Evolutionary conservation across 2,329 filamentous ascomycete genomes (phyloP).

Genomic region (Cryphonectria japonica): DNA sequence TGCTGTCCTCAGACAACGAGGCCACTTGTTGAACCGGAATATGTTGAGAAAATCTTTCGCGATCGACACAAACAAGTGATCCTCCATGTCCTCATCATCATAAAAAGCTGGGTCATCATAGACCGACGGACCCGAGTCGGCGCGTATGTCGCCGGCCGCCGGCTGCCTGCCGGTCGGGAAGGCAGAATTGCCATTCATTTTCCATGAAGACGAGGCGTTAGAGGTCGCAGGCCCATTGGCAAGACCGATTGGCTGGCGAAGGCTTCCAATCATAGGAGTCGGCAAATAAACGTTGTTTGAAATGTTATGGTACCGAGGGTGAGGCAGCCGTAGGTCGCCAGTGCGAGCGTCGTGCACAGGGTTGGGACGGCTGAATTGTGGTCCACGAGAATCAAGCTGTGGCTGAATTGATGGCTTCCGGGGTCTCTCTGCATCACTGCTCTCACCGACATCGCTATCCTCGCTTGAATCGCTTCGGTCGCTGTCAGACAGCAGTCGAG

Average conservation of each 20-base stretch:
- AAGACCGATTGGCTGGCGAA: too few species aligned
- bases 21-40: constrained; percentile 8
- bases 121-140: too few species aligned
- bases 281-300: not conserved
- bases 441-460: not conserved
- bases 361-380: not conserved
- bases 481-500: not conserved
- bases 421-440: not conserved
- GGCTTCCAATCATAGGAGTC: too few species aligned
- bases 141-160: not conserved
- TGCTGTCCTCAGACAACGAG: constrained; percentile 4
- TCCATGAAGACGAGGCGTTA: too few species aligned
- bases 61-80: not conserved
- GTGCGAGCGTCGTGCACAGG: constrained; percentile 7
- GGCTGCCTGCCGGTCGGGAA: not conserved
- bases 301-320: not conserved
- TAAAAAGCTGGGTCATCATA: not conserved
- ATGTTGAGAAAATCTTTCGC: not conserved
- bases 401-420: too few species aligned
- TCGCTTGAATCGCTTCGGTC: not conserved
- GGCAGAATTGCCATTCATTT: not conserved
- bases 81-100: not conserved
- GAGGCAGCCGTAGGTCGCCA: constrained; percentile 1
- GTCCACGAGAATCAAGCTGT: not conserved
- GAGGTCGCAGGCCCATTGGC: not conserved